Conservation (phyloP, 148 eudicot genomes). For the Nepenthes mirabilis region DNA sequence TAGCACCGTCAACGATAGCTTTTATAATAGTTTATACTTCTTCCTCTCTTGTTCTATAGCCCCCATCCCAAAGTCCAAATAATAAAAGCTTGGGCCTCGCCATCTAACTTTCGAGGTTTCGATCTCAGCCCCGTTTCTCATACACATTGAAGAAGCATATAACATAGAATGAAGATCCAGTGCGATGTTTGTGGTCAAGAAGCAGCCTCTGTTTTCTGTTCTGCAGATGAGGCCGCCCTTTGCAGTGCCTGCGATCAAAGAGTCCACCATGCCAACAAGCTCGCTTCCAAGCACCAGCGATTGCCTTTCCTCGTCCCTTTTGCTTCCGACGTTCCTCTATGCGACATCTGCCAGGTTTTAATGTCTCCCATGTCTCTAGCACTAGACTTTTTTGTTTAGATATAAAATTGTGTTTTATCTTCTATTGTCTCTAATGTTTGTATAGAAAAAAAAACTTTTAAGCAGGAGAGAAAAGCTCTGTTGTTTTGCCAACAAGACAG, state of each 20-base stretch:
- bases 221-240: slow-evolving; percentile 50
- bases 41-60: too few relatives aligned
- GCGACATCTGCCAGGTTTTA: slow-evolving; percentile 41
- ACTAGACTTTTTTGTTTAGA: background rate
- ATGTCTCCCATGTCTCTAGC: background rate
- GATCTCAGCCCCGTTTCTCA: too few relatives aligned
- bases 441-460: background rate
- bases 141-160: too few relatives aligned
- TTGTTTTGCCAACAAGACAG: slow-evolving; percentile 79
- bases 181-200: slow-evolving; percentile 37
- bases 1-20: too few relatives aligned
- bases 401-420: background rate
- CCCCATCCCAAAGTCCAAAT: too few relatives aligned
- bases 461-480: slow-evolving; percentile 64
- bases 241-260: slow-evolving; percentile 36
- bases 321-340: slow-evolving; percentile 15
- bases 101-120: too few relatives aligned
- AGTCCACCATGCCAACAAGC: slow-evolving; percentile 40
- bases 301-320: slow-evolving; percentile 22
- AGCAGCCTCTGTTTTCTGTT: slow-evolving; percentile 31
- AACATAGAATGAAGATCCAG: slow-evolving; percentile 28
- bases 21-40: too few relatives aligned
- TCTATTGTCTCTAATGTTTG: background rate
- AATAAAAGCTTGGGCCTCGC: too few relatives aligned
- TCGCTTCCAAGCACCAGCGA: slow-evolving; percentile 34